phyloP scores from a whole-genome alignment of 176 grass and related monocot genomes.

The Zoysia japonica region DNA sequence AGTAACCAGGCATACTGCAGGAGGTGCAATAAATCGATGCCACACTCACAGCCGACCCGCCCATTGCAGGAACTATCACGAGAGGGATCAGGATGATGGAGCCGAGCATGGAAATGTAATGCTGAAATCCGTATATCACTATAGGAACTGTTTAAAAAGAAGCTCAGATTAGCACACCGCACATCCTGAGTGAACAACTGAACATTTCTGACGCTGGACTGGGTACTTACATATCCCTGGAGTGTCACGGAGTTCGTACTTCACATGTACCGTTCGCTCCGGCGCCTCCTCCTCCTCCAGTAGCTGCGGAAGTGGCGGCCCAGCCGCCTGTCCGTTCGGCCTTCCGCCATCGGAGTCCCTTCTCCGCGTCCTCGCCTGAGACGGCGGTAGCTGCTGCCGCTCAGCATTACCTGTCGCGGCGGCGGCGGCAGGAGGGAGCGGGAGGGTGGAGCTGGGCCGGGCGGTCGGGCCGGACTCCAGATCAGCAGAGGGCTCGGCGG shows the following conservation, averaged over 20 bases:
- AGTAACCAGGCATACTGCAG: constrained; percentile 1
- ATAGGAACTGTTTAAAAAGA: constrained; percentile 63
- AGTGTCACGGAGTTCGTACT: constrained; percentile 85
- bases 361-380: constrained; percentile 50
- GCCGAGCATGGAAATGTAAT: constrained; percentile 98
- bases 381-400: constrained; percentile 15
- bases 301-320: constrained; percentile 52
- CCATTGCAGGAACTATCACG: constrained; percentile 90
- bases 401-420: constrained; percentile 24
- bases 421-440: constrained; percentile 41
- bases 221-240: constrained; percentile 71
- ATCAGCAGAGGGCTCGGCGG: constrained; percentile 47
- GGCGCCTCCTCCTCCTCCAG: constrained; percentile 50
- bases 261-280: constrained; percentile 62
- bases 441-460: constrained; percentile 37
- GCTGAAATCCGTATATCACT: constrained; percentile 70
- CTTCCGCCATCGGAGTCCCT: constrained; percentile 56
- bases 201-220: neutral
- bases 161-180: constrained; percentile 18
- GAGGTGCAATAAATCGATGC: constrained; percentile 6
- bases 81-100: constrained; percentile 91
- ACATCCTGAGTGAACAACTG: neutral
- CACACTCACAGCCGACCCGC: constrained; percentile 74
- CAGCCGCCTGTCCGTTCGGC: constrained; percentile 50
- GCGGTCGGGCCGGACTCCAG: constrained; percentile 65